Evolutionary conservation across 345 rosid species (phyloP).

Genomic region (Citrus trifoliata): DNA sequence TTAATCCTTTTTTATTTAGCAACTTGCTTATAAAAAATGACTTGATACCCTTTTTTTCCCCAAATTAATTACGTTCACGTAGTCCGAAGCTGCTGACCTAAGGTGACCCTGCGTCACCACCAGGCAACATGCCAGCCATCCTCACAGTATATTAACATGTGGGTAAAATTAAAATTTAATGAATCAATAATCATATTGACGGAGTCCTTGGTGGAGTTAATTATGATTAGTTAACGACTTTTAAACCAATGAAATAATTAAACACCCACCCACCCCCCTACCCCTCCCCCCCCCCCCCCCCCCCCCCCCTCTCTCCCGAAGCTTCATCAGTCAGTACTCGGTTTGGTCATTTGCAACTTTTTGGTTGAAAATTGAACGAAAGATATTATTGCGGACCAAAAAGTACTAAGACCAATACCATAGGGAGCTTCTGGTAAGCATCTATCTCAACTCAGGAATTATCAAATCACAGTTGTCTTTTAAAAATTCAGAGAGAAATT

Average conservation of each 20-base stretch:
- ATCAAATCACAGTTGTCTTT: background rate
- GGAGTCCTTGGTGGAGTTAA: background rate
- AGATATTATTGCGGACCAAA: background rate
- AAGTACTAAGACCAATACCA: background rate
- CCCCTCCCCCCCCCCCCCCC: too few relatives aligned
- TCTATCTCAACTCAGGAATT: background rate
- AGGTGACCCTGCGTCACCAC: background rate
- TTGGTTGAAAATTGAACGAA: background rate
- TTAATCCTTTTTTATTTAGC: too few relatives aligned
- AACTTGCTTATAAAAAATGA: too few relatives aligned
- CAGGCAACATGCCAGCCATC: background rate
- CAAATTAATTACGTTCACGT: too few relatives aligned
- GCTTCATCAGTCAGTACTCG: background rate
- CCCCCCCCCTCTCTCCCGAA: too few relatives aligned
- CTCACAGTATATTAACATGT: background rate
- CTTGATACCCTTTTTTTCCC: too few relatives aligned
- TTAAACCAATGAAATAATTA: too few relatives aligned
- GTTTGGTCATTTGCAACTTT: background rate
- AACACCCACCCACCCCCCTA: too few relatives aligned
- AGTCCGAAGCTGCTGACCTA: background rate
- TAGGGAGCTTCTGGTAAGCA: too few relatives aligned
- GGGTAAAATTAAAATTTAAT: background rate
- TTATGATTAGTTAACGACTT: background rate
- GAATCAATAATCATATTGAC: background rate
- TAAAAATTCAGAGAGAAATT: too few relatives aligned